phyloP scores from a whole-genome alignment of 371 early-diverging fungal species.

The Haplosporangium sp. region DNA sequence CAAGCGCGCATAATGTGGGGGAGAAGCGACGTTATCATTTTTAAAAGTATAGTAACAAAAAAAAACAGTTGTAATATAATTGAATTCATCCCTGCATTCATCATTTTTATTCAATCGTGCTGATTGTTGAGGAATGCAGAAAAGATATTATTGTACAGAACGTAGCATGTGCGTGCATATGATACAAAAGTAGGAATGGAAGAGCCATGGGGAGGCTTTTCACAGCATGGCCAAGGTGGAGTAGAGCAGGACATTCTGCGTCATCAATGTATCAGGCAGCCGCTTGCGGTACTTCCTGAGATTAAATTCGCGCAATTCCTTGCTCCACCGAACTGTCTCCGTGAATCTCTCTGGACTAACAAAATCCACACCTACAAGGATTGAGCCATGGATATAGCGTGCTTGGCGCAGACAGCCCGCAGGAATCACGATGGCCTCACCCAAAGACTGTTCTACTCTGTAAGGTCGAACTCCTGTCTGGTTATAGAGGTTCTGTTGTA shows the following conservation, averaged over 20 bases:
- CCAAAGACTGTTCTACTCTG: conserved; percentile 69
- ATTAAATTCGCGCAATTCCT: neutral
- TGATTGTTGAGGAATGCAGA: too few relatives aligned
- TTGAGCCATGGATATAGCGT: conserved; percentile 66
- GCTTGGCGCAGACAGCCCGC: conserved; percentile 86
- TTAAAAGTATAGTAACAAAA: too few relatives aligned
- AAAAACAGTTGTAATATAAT: too few relatives aligned
- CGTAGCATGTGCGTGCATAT: too few relatives aligned
- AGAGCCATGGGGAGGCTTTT: too few relatives aligned
- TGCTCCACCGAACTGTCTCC: neutral
- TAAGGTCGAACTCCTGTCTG: conserved; percentile 59
- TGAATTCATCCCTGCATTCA: too few relatives aligned
- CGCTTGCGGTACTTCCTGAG: neutral
- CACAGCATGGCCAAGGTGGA: too few relatives aligned
- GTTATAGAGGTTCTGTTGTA: conserved; percentile 56
- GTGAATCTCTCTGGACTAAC: conserved; percentile 70
- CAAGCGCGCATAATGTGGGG: conserved; percentile 25
- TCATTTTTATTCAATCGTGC: too few relatives aligned
- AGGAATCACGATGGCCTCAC: conserved; percentile 82
- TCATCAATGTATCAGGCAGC: neutral
- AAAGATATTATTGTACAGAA: too few relatives aligned
- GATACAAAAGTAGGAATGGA: too few relatives aligned
- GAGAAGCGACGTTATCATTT: too few relatives aligned
- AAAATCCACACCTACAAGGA: conserved; percentile 79
- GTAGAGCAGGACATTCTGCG: conserved; percentile 9